These are phyloP conservation scores for Neofusicoccum kwambonambiense DNA, from an alignment of 2,329 filamentous ascomycete species.

Conservation along the genomic window DNA sequence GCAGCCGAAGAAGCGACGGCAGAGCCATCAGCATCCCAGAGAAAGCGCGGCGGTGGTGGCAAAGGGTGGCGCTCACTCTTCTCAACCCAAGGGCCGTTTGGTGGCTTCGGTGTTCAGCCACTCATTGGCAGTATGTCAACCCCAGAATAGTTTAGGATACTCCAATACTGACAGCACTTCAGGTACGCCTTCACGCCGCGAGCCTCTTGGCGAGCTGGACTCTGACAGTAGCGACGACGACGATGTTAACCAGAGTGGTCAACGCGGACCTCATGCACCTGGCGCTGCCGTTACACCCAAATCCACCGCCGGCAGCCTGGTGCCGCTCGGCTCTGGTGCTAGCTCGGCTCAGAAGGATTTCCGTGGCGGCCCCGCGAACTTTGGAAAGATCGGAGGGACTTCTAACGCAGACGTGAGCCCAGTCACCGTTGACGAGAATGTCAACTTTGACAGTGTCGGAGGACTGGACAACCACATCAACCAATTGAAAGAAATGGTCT, in stretches of 20 bases:
- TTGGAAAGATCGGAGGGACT: slow-evolving; percentile 93
- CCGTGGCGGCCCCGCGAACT: slow-evolving; percentile 70
- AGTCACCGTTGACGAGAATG: slow-evolving; percentile 84
- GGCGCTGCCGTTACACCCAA: not conserved
- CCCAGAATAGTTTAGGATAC: too few relatives aligned
- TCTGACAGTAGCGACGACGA: slow-evolving; percentile 98
- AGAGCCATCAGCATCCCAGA: slow-evolving; percentile 64
- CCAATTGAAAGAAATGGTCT: slow-evolving; percentile 98
- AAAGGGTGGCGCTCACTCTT: slow-evolving; percentile 76
- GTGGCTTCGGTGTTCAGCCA: slow-evolving; percentile 72
- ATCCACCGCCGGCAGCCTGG: slow-evolving; percentile 36
- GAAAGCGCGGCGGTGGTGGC: slow-evolving; percentile 60
- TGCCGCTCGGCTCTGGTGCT: slow-evolving; percentile 56
- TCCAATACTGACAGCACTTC: too few relatives aligned
- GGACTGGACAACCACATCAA: slow-evolving; percentile 92
- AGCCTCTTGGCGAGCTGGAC: slow-evolving; percentile 39
- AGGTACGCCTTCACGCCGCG: slow-evolving; percentile 43
- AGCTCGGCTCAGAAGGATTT: slow-evolving; percentile 44
- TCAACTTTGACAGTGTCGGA: slow-evolving; percentile 92
- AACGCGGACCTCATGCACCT: slow-evolving; percentile 25
- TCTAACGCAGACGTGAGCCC: slow-evolving; percentile 91
- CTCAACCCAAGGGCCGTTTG: slow-evolving; percentile 90
- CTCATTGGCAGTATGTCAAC: slow-evolving; percentile 67
- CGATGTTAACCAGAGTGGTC: not conserved
- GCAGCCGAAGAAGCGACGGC: slow-evolving; percentile 68